Percentiles rank a stretch among this genome's conserved stretches.
These are phyloP conservation scores for Lepiota venenata DNA, from an alignment of 768 basidiomycete genomes.

Conservation along the genomic window DNA sequence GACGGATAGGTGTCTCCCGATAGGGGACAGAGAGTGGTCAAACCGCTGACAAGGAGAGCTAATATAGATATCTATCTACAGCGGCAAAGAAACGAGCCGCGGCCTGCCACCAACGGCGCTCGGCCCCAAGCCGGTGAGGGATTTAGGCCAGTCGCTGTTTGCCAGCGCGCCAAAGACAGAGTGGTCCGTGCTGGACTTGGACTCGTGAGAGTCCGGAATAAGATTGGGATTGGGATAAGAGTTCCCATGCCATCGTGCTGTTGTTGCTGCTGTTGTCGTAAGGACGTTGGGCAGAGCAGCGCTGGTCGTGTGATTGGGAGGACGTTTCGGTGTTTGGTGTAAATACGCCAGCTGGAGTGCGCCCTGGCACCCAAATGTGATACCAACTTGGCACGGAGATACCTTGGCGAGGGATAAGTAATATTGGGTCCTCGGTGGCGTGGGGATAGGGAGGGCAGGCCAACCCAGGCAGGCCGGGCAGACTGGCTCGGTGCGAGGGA, in stretches of 20 bases:
- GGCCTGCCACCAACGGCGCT: background rate
- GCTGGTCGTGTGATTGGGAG: too few species aligned
- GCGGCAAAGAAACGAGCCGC: background rate
- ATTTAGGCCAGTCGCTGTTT: background rate
- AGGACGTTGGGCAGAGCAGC: background rate
- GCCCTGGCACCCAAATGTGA: background rate
- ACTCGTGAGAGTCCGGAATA: too few species aligned
- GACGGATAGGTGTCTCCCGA: too few species aligned
- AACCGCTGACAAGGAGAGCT: too few species aligned
- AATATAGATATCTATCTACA: too few species aligned
- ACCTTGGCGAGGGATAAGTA: too few species aligned
- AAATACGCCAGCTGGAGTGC: background rate
- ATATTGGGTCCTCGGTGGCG: conserved; percentile 1
- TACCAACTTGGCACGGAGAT: too few species aligned
- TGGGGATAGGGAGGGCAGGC: conserved; percentile 6
- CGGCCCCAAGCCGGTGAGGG: conserved; percentile 4
- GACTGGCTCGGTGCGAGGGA: conserved; percentile 3
- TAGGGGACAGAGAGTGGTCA: too few species aligned
- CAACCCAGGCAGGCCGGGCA: background rate
- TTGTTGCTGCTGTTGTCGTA: background rate
- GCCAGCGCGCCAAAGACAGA: background rate
- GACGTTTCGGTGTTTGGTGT: conserved; percentile 3
- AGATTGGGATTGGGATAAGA: background rate
- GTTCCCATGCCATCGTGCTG: background rate
- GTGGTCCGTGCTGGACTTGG: too few species aligned